Evolutionary conservation across 139 green algal genomes (phyloP), one percentile per base, ranked within the genome.

Genomic region (Volvox africanus): DNA sequence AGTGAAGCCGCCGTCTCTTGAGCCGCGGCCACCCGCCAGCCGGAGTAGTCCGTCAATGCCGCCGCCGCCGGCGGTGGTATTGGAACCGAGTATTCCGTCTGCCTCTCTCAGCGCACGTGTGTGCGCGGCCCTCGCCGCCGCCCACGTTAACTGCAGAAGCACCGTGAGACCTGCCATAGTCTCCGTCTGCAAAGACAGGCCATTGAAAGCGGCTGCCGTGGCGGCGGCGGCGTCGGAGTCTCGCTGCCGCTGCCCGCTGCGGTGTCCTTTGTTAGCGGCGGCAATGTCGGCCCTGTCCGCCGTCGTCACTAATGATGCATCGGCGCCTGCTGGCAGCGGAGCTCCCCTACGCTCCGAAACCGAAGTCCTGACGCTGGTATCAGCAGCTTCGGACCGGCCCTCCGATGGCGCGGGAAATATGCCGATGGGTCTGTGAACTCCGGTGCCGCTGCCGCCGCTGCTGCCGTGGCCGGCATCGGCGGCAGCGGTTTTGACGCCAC

Each of bases 111-210:
- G 37, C 44, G 26, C 55, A 28, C n/a, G 37, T 2, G 13, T 22
- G 21, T 71, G 87, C 1, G 76, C 87, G 12, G 61, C 2, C 0
- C 61, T 18, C 35, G 61, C 26, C 17, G 73, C 24, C 24, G 61
- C 61, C 87, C 87, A 91, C 0, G 0, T 18, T 6, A 91, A 55
- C 24, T 86, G 61, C 76, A 79, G 9, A 24, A 91, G 76, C 61
- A 86, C 61, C 3, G 12, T 19, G 24, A 91, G 13, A 0, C 87
- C 87, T 6, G 87, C 87, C 76, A 91, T 55, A 11, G 87, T 80
- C 76, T 91, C 87, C 0, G 61, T 17, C 76, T 80, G 87, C 24
- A 91, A 55, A 13, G 9, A n/a, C 1, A 90, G 33, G 44, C 73
- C 86, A 44, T 44, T 73, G 65, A 73, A 73, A 11, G 65, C 75